Evolutionary conservation across 2,329 filamentous ascomycete species (phyloP).

Genomic region (Pseudopyrenochaeta lycopersici): DNA sequence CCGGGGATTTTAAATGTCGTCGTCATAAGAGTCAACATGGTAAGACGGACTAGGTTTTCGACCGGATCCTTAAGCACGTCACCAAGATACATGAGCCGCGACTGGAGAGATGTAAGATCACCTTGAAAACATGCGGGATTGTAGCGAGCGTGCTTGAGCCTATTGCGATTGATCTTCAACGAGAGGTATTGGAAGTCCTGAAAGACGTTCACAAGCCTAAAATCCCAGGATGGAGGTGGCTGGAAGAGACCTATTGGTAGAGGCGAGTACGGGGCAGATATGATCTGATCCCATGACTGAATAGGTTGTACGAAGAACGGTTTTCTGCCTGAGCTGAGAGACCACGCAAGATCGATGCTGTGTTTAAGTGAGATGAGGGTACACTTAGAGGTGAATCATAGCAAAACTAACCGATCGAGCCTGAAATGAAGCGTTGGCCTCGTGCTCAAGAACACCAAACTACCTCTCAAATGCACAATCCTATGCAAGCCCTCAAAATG

Average conservation of each 20-base stretch:
- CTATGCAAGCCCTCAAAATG: constrained; percentile 16
- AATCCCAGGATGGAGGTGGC: constrained; percentile 10
- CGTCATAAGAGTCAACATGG: constrained; percentile 15
- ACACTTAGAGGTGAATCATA: not conserved
- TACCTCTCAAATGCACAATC: constrained; percentile 22
- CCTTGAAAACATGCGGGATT: constrained; percentile 15
- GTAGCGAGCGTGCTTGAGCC: constrained; percentile 1
- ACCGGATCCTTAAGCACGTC: not conserved
- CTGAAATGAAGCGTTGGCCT: constrained; percentile 23
- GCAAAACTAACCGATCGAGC: constrained; percentile 19
- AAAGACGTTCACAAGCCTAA: constrained; percentile 13
- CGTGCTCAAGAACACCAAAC: constrained; percentile 3
- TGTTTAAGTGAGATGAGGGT: not conserved
- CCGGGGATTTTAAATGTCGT: constrained; percentile 20
- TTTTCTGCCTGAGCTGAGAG: constrained; percentile 16
- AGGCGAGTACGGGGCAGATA: not conserved
- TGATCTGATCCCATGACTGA: constrained; percentile 8
- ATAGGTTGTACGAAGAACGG: constrained; percentile 15
- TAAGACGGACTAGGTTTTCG: constrained; percentile 10
- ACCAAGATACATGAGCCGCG: constrained; percentile 14
- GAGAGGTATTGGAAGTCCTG: constrained; percentile 17
- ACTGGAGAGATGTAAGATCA: constrained; percentile 19
- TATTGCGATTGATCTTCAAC: constrained; percentile 10
- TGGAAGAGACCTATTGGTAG: not conserved
- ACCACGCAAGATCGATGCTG: constrained; percentile 20